Percentiles rank a stretch among this genome's conserved stretches.
Conservation (phyloP, 1,284 basidiomycete species). For the Apiotrichum domesticum region DNA sequence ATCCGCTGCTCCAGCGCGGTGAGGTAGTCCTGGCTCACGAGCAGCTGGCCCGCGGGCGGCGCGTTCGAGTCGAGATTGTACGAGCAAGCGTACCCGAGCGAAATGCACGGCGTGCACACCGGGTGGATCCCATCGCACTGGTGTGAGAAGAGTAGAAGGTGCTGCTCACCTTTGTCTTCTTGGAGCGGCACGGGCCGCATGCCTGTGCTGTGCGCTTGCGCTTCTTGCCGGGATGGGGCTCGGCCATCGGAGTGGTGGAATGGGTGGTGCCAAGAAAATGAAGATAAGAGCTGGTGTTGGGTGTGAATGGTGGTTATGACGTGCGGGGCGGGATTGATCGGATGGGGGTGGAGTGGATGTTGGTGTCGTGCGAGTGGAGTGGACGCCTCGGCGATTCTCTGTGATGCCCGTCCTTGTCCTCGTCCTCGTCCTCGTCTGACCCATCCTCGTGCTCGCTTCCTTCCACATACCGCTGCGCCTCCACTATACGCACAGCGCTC, state of each 20-base stretch:
- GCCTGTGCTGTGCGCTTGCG: conserved; percentile 18
- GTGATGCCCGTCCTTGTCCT: too few species aligned
- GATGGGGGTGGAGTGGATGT: too few species aligned
- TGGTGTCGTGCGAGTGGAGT: too few species aligned
- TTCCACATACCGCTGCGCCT: too few species aligned
- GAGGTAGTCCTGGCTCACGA: conserved; percentile 1
- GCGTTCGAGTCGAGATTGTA: conserved; percentile 16
- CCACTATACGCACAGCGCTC: too few species aligned
- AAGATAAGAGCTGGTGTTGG: too few species aligned
- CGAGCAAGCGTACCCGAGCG: conserved; percentile 11
- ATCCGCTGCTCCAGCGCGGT: not conserved
- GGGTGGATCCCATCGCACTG: conserved; percentile 20
- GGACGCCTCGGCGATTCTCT: too few species aligned
- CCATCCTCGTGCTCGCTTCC: too few species aligned
- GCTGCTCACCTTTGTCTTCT: conserved; percentile 15
- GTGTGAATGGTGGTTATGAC: too few species aligned
- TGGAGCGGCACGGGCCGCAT: conserved; percentile 15
- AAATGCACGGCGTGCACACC: conserved; percentile 13
- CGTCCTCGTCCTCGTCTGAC: too few species aligned
- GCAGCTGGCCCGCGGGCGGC: conserved; percentile 2
- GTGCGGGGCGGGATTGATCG: too few species aligned
- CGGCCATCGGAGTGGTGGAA: not conserved
- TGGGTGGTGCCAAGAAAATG: too few species aligned
- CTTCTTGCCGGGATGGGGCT: conserved; percentile 1
- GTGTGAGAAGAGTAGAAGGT: not conserved